A percentile compares a stretch with the other conserved stretches of the same genome.
Evolutionary conservation across 2,329 filamentous ascomycete species (phyloP).

Genomic region (Arthroderma uncinatum): DNA sequence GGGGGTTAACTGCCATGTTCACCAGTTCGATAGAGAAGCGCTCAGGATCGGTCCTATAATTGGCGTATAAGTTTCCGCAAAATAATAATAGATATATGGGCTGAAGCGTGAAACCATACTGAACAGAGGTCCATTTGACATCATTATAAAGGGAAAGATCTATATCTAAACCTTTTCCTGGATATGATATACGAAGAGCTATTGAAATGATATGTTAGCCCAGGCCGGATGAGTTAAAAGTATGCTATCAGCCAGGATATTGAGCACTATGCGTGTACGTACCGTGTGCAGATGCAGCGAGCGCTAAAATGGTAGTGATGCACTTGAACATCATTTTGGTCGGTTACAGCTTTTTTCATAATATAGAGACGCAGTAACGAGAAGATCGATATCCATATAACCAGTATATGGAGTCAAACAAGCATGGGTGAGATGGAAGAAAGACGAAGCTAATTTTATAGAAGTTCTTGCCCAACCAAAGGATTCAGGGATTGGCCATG

Average conservation of each 20-base stretch:
- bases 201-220: background rate
- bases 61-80: background rate
- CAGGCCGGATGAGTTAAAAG: background rate
- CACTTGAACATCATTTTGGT: background rate
- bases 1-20: constrained; percentile 30
- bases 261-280: background rate
- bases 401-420: background rate
- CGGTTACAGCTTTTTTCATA: background rate
- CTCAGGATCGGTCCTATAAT: constrained; percentile 30
- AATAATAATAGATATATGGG: background rate
- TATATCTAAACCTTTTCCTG: constrained; percentile 20
- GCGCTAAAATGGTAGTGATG: constrained; percentile 4
- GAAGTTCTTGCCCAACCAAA: background rate
- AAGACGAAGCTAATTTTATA: background rate
- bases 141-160: constrained; percentile 30
- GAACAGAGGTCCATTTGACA: constrained; percentile 31
- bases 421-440: no score
- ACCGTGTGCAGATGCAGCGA: constrained; percentile 7
- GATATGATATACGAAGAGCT: constrained; percentile 8
- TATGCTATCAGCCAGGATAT: background rate
- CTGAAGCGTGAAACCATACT: constrained; percentile 17
- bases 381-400: background rate
- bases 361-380: background rate
- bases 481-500: background rate
- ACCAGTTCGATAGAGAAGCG: constrained; percentile 34